phyloP scores from a whole-genome alignment of 805 yeast genomes.

The Ogataea corticis region DNA sequence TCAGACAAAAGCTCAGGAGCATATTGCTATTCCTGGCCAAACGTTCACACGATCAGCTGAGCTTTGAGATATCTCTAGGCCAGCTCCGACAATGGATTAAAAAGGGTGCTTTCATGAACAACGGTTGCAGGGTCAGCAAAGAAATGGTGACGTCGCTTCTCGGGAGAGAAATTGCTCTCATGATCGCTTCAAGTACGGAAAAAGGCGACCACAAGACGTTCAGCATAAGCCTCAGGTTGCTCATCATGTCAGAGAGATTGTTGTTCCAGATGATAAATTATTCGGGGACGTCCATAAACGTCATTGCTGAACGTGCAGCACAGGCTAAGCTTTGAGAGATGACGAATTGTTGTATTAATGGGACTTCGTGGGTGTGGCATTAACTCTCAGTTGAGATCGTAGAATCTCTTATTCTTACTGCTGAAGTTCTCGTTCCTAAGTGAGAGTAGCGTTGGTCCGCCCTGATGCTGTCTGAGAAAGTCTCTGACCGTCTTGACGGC shows the following conservation, averaged over 20 bases:
- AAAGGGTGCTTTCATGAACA: conserved; percentile 51
- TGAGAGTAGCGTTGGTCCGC: conserved; percentile 30
- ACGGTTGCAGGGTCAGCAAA: conserved; percentile 54
- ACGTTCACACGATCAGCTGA: conserved; percentile 23
- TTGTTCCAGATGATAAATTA: neutral
- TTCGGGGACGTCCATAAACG: no score
- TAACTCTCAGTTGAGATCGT: conserved; percentile 26
- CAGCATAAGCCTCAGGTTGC: neutral
- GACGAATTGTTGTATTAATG: no score
- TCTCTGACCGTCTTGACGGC: conserved; percentile 8
- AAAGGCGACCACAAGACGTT: neutral
- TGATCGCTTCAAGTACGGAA: neutral
- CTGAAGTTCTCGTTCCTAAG: conserved; percentile 30
- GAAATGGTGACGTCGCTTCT: conserved; percentile 51
- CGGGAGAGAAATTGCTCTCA: conserved; percentile 45
- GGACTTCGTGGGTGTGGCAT: no score
- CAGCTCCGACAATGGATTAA: conserved; percentile 56
- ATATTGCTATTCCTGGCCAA: conserved; percentile 68
- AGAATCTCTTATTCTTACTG: conserved; percentile 29
- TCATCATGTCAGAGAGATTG: neutral
- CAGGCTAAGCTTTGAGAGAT: neutral
- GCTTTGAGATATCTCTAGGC: conserved; percentile 57
- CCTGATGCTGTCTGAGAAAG: conserved; percentile 11
- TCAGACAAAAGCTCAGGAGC: conserved; percentile 60
- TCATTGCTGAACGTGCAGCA: neutral